phyloP scores from a whole-genome alignment of 331 rosid species.

The Pyrus hybrid region DNA sequence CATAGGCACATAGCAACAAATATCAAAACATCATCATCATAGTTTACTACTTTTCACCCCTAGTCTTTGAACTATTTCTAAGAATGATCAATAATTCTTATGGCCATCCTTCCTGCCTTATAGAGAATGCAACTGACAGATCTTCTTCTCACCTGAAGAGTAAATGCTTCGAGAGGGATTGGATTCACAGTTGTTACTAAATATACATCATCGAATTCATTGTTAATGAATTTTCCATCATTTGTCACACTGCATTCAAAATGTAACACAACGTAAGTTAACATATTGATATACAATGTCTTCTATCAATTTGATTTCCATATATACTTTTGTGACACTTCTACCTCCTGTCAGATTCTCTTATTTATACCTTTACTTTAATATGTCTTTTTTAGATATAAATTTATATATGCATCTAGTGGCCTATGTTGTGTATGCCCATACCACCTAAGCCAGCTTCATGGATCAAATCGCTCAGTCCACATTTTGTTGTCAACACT shows the following conservation, averaged over 20 bases:
- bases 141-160: slow-evolving; percentile 67
- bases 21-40: background rate
- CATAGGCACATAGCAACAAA: background rate
- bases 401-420: background rate
- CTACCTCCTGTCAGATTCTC: background rate
- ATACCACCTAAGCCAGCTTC: background rate
- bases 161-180: slow-evolving; percentile 80
- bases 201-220: slow-evolving; percentile 81
- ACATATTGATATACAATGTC: background rate
- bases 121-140: slow-evolving; percentile 1
- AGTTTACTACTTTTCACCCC: background rate
- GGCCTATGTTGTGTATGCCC: background rate
- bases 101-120: background rate
- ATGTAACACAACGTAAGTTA: slow-evolving; percentile 21
- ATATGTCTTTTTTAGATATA: background rate
- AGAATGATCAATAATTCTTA: background rate
- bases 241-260: slow-evolving; percentile 57
- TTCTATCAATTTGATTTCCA: background rate
- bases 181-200: slow-evolving; percentile 81
- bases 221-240: slow-evolving; percentile 66
- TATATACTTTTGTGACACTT: background rate
- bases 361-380: background rate
- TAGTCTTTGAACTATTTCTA: background rate
- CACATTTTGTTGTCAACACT: too few relatives aligned
- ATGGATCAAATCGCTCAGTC: background rate